These are phyloP conservation scores for Penicillium decumbens DNA, from an alignment of 2,329 filamentous ascomycete genomes.

Conservation along the genomic window DNA sequence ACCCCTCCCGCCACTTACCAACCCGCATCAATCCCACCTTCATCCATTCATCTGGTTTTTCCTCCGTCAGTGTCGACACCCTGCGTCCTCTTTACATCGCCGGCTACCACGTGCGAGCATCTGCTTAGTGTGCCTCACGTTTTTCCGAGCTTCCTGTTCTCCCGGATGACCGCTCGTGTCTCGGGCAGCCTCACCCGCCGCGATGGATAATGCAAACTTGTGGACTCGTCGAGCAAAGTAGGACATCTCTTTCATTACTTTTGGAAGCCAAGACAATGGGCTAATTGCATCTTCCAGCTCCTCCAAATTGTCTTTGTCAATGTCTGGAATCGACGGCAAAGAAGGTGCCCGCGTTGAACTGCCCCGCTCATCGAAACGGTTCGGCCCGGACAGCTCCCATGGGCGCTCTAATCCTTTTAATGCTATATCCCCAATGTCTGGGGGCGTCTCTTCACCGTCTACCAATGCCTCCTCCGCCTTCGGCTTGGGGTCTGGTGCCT, in stretches of 20 bases:
- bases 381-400: constrained; percentile 68
- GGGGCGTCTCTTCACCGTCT: constrained; percentile 68
- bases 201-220: constrained; percentile 50
- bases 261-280: constrained; percentile 21
- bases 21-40: constrained; percentile 20
- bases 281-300: constrained; percentile 50
- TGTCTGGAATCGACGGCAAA: constrained; percentile 56
- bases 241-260: constrained; percentile 16
- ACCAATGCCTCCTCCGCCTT: constrained; percentile 80
- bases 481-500: constrained; percentile 88
- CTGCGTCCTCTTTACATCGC: constrained; percentile 6
- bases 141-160: constrained; percentile 13
- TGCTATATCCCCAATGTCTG: constrained; percentile 65
- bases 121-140: constrained; percentile 9
- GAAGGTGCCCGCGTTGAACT: constrained; percentile 52
- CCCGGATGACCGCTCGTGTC: constrained; percentile 38
- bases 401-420: constrained; percentile 73
- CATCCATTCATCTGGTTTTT: constrained; percentile 6
- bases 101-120: constrained; percentile 4
- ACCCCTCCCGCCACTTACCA: constrained; percentile 13
- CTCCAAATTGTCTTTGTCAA: constrained; percentile 88
- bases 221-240: constrained; percentile 50
- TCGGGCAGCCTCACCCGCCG: constrained; percentile 34
- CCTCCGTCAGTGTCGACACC: not conserved
- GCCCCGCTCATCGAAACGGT: constrained; percentile 68